A percentile compares a stretch with the other conserved stretches of the same genome.
These are phyloP conservation scores for Hypoxylon sp. DNA, from an alignment of 2,329 filamentous ascomycete genomes.

Conservation along the genomic window DNA sequence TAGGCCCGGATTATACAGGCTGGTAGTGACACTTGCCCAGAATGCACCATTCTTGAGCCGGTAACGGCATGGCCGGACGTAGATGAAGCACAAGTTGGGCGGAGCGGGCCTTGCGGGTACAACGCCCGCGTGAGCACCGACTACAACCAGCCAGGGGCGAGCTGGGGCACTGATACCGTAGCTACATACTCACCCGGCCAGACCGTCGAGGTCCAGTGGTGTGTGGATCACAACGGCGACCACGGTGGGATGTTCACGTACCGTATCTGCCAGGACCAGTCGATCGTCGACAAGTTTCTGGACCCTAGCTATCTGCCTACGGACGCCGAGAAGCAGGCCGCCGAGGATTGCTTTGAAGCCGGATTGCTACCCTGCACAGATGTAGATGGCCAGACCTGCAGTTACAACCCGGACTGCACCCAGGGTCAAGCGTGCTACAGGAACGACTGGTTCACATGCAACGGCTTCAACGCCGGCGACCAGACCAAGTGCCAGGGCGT, in stretches of 20 bases:
- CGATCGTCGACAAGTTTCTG: conserved; percentile 65
- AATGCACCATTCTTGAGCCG: conserved; percentile 69
- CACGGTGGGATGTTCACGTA: conserved; percentile 71
- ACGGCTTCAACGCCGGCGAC: conserved; percentile 58
- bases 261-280: conserved; percentile 67
- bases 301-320: conserved; percentile 64
- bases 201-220: conserved; percentile 67
- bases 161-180: conserved; percentile 63
- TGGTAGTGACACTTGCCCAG: conserved; percentile 66
- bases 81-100: conserved; percentile 61
- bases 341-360: conserved; percentile 66
- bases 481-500: conserved; percentile 63
- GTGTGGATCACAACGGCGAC: conserved; percentile 70
- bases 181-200: conserved; percentile 63
- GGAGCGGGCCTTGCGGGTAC: conserved; percentile 68
- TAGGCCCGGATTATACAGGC: conserved; percentile 53
- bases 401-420: conserved; percentile 64
- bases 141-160: conserved; percentile 63
- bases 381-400: conserved; percentile 65
- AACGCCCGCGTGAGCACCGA: conserved; percentile 68
- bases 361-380: conserved; percentile 66
- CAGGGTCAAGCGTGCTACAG: conserved; percentile 61
- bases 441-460: conserved; percentile 71
- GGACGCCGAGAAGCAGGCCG: conserved; percentile 66
- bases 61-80: conserved; percentile 66